A percentile compares a stretch with the other conserved stretches of the same genome.
Conservation (phyloP, 345 rosid genomes). For the Eucalyptus polybractea region DNA sequence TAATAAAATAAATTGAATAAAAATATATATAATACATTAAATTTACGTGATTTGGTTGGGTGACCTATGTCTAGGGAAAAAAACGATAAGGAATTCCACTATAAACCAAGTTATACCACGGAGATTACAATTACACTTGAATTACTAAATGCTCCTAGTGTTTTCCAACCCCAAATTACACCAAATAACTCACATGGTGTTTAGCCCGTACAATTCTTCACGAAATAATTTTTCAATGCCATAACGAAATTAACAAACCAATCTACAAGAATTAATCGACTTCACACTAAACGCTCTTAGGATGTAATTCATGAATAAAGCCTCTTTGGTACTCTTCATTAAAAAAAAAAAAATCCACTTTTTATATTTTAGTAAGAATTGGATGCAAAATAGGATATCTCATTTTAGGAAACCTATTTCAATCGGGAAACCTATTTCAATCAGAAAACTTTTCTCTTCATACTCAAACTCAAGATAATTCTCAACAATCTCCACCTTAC, state of each 20-base stretch:
- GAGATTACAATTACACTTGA: rapidly evolving
- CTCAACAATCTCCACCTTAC: no score
- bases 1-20: rapidly evolving
- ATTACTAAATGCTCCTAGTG: rapidly evolving
- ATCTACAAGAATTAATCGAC: rapidly evolving
- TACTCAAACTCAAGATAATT: no score
- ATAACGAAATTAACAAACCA: no score
- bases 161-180: no score
- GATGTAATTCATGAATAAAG: no score
- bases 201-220: no score
- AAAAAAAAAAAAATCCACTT: no score
- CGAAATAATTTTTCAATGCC: background rate
- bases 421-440: rapidly evolving
- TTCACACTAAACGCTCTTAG: rapidly evolving
- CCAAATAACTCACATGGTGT: rapidly evolving
- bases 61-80: rapidly evolving
- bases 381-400: rapidly evolving
- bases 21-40: rapidly evolving
- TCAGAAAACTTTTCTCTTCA: no score
- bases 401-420: no score
- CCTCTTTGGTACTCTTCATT: no score
- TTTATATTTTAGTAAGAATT: no score
- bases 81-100: rapidly evolving
- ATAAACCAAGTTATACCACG: rapidly evolving
- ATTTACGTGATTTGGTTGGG: rapidly evolving